Percentiles rank a stretch among this genome's conserved stretches.
phyloP scores from a whole-genome alignment of 2,329 filamentous ascomycete genomes.

The Ceratocystis lukuohia region DNA sequence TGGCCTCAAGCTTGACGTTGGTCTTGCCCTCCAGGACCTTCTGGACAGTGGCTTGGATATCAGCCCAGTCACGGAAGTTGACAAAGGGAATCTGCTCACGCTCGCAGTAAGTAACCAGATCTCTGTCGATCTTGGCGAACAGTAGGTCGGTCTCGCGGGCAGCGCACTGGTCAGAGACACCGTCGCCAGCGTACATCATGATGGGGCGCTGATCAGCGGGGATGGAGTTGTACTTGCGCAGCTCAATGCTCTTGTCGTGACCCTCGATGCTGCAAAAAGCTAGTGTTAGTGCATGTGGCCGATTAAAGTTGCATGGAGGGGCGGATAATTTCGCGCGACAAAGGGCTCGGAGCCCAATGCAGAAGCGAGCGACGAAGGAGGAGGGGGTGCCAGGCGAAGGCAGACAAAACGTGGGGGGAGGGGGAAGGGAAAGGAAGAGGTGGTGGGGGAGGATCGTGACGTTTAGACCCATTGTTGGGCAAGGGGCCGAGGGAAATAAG shows the following conservation, averaged over 20 bases:
- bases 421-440: not conserved
- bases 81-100: constrained; percentile 76
- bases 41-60: constrained; percentile 63
- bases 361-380: not conserved
- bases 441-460: constrained; percentile 1
- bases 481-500: constrained; percentile 19
- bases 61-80: constrained; percentile 70
- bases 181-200: constrained; percentile 91
- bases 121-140: constrained; percentile 75
- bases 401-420: not conserved
- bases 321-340: not conserved
- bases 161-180: constrained; percentile 82
- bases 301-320: not conserved
- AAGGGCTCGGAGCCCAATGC: not conserved
- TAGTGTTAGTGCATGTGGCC: not conserved
- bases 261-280: constrained; percentile 53
- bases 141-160: constrained; percentile 85
- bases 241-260: constrained; percentile 92
- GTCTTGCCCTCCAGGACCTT: constrained; percentile 62
- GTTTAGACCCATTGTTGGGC: constrained; percentile 2
- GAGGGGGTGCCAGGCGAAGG: not conserved
- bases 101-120: constrained; percentile 78
- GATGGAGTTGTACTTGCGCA: constrained; percentile 70
- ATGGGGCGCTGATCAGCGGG: constrained; percentile 55
- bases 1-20: constrained; percentile 56